These are phyloP conservation scores for Tanacetum coccineum DNA, from an alignment of 129 eudicot species.

Conservation along the genomic window DNA sequence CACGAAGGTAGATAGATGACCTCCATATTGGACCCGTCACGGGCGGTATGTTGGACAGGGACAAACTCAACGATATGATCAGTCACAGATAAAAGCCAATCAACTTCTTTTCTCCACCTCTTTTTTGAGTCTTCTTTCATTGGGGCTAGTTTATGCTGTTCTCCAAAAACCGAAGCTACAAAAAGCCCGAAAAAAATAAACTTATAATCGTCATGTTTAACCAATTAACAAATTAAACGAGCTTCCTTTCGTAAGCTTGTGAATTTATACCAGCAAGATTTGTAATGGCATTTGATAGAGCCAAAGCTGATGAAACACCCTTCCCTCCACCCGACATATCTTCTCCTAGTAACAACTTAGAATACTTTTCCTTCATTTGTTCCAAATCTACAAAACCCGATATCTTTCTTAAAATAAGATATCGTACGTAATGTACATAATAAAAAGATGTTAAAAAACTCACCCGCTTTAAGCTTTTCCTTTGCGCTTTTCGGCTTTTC, in stretches of 20 bases:
- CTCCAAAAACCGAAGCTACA: slow-evolving; percentile 94
- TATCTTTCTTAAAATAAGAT: neutral
- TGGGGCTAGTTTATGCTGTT: slow-evolving; percentile 66
- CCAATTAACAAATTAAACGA: slow-evolving; percentile 9
- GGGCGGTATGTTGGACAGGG: slow-evolving; percentile 56
- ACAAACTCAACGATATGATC: slow-evolving; percentile 80
- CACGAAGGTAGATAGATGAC: slow-evolving; percentile 28
- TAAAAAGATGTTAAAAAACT: neutral
- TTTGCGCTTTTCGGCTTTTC: slow-evolving; percentile 11
- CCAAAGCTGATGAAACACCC: slow-evolving; percentile 88
- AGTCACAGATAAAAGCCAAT: slow-evolving; percentile 78
- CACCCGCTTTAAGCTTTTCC: slow-evolving; percentile 26
- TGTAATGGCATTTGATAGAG: slow-evolving; percentile 84
- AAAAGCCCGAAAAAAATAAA: neutral
- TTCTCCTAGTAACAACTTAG: slow-evolving; percentile 81
- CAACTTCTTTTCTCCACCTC: slow-evolving; percentile 87
- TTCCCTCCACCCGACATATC: slow-evolving; percentile 97
- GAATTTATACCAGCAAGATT: slow-evolving; percentile 76
- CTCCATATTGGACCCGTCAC: slow-evolving; percentile 86
- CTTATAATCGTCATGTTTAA: too few species aligned
- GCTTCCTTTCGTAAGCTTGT: neutral
- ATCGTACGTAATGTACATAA: neutral
- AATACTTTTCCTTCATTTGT: slow-evolving; percentile 73
- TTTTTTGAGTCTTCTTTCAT: slow-evolving; percentile 62
- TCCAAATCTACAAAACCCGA: slow-evolving; percentile 48